Evolutionary conservation across 106 monocot genomes (phyloP), one percentile per base, ranked within the genome.

Genomic region (Dendrobium huoshanense): DNA sequence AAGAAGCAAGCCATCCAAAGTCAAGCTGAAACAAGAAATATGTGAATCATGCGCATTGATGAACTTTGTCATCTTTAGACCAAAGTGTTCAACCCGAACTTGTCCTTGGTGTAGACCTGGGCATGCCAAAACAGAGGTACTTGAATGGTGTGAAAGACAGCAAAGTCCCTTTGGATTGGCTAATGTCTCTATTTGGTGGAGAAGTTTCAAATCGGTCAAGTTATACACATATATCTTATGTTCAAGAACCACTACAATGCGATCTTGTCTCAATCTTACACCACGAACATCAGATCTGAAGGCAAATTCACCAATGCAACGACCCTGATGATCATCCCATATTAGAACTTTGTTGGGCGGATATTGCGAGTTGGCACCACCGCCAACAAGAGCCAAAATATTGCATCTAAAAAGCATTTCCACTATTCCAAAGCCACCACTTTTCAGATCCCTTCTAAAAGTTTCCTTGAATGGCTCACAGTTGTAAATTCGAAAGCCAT

Each of bases 381-480:
- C 87, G 77, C 97, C 97, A 73, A 97, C 97, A 80, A 97, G 92
- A 43, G 92, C 97, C 44, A 97, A 82, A 54, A 97, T 89, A 67
- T 94, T 97, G 85, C 84, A 90, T 19, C 97, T 78, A 68, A 94
- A 94, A n/a, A 94, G 83, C 97, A 97, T 87, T 85, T 97, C 98
- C 27, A 95, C 92, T 55, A 95, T 92, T 47, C 88, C 85, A 83
- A 98, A 94, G 3, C 94, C 97, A 7, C 95, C 94, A 82, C 86
- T 90, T 83, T 91, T 86, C 51, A 94, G 55, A 80, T 94, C 87
- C 87, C 97, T 92, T 88, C 94, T 92, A 72, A 94, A 88, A 5
- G 91, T 91, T 86, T 97, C 90, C 81, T 91, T 91, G 77, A 94
- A 94, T 77, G 94, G 92, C 15, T 91, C 85, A 74, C 92, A 97